These are phyloP conservation scores for Aegilops sharonensis DNA, from an alignment of 176 grass and related monocot genomes.

Conservation along the genomic window DNA sequence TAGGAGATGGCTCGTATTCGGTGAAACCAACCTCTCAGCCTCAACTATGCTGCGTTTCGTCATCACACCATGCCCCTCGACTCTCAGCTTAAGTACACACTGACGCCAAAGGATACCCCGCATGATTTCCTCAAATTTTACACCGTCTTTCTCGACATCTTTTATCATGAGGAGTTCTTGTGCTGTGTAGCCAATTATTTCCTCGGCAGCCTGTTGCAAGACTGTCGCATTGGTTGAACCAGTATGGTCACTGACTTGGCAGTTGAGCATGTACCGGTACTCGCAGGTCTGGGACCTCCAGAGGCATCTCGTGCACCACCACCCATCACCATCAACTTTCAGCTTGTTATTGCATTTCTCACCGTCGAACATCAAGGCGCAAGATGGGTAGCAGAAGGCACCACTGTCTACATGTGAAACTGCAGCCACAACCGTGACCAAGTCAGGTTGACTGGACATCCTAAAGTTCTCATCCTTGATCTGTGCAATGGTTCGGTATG, in stretches of 20 bases:
- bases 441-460: conserved; percentile 52
- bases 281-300: conserved; percentile 42
- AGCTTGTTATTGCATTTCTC: conserved; percentile 73
- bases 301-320: conserved; percentile 67
- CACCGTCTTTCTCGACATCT: conserved; percentile 46
- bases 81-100: conserved; percentile 70
- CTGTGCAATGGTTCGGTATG: conserved; percentile 50
- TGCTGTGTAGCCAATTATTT: neutral
- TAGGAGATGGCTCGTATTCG: conserved; percentile 35
- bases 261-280: conserved; percentile 63
- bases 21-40: conserved; percentile 60
- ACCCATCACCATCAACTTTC: conserved; percentile 75
- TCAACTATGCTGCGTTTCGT: conserved; percentile 36
- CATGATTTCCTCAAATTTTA: conserved; percentile 56
- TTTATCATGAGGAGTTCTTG: conserved; percentile 15
- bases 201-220: conserved; percentile 2
- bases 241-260: conserved; percentile 80
- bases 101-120: conserved; percentile 39
- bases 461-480: conserved; percentile 84
- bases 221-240: conserved; percentile 52
- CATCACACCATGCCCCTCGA: conserved; percentile 50
- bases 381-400: conserved; percentile 75
- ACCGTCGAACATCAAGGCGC: conserved; percentile 26
- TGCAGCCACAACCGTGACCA: conserved; percentile 57
- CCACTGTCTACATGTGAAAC: conserved; percentile 48